Percentiles rank a stretch among this genome's conserved stretches.
Evolutionary conservation across 768 basidiomycete species (phyloP).

Genomic region (Pleurotus pulmonarius): DNA sequence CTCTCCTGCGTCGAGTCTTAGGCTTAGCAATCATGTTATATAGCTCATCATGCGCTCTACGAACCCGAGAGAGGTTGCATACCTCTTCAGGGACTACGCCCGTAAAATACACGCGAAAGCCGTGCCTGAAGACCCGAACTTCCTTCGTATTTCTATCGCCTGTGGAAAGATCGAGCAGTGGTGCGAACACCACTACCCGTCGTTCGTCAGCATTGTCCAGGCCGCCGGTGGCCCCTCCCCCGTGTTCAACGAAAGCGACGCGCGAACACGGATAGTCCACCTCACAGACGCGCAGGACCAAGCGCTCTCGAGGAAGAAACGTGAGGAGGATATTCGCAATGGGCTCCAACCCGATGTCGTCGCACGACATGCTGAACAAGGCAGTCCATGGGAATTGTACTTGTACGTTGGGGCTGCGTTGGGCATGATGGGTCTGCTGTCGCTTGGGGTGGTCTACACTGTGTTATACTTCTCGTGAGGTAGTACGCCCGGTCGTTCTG

Average conservation of each 20-base stretch:
- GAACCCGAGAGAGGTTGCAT: conserved; percentile 87
- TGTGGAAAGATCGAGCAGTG: conserved; percentile 95
- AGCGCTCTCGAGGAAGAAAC: conserved; percentile 26
- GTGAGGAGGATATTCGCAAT: conserved; percentile 22
- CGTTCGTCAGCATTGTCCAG: conserved; percentile 59
- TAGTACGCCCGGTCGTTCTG: no score
- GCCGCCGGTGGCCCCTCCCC: conserved; percentile 15
- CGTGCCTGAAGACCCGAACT: conserved; percentile 79
- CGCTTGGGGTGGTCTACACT: not conserved
- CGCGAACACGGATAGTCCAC: conserved; percentile 49
- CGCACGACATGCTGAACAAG: conserved; percentile 10
- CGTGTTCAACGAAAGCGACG: conserved; percentile 46
- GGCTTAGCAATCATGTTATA: not conserved
- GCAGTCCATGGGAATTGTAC: conserved; percentile 18
- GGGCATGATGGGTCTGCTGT: not conserved
- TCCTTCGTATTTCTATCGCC: conserved; percentile 75
- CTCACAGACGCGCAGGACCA: conserved; percentile 39
- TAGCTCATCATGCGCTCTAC: conserved; percentile 91
- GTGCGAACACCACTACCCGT: conserved; percentile 91
- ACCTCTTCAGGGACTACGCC: conserved; percentile 81
- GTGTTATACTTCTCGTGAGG: conserved; percentile 2
- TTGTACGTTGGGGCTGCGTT: conserved; percentile 23
- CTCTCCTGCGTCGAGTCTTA: not conserved
- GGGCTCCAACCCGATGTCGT: conserved; percentile 4
- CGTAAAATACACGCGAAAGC: conserved; percentile 82